phyloP scores from a whole-genome alignment of 495 filamentous ascomycete species.

The Tuber magnatum region DNA sequence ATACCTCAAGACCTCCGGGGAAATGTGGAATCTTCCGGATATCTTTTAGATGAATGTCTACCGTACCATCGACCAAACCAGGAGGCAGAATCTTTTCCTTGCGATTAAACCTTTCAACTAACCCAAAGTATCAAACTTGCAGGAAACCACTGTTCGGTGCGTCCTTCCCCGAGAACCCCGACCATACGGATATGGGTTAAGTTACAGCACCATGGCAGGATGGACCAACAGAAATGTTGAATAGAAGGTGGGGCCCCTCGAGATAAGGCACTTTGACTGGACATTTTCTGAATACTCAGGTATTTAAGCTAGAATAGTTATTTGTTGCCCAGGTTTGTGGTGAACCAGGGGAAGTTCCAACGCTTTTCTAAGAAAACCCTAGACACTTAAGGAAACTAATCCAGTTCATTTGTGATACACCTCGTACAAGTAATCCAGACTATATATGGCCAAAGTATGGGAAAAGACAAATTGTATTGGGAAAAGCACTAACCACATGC shows the following conservation, averaged over 20 bases:
- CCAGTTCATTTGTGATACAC: not conserved
- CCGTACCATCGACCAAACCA: too few relatives aligned
- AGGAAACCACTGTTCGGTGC: not conserved
- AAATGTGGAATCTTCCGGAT: not conserved
- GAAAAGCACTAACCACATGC: not conserved
- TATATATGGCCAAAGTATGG: not conserved
- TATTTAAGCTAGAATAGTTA: not conserved
- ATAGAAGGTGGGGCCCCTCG: not conserved
- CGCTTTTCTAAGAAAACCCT: not conserved
- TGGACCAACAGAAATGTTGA: not conserved
- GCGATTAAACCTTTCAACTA: not conserved
- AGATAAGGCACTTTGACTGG: not conserved
- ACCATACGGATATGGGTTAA: not conserved
- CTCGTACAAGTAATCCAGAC: not conserved
- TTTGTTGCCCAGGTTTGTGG: not conserved
- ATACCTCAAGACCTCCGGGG: not conserved
- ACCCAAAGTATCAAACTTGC: not conserved
- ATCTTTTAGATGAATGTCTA: too few relatives aligned
- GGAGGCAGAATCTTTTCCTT: not conserved
- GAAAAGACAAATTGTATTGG: not conserved
- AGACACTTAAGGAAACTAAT: not conserved
- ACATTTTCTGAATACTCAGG: not conserved
- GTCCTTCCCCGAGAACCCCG: not conserved
- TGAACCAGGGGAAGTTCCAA: not conserved
- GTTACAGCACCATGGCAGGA: not conserved